phyloP scores from a whole-genome alignment of 768 basidiomycete genomes.

The Amanita brunnescens region DNA sequence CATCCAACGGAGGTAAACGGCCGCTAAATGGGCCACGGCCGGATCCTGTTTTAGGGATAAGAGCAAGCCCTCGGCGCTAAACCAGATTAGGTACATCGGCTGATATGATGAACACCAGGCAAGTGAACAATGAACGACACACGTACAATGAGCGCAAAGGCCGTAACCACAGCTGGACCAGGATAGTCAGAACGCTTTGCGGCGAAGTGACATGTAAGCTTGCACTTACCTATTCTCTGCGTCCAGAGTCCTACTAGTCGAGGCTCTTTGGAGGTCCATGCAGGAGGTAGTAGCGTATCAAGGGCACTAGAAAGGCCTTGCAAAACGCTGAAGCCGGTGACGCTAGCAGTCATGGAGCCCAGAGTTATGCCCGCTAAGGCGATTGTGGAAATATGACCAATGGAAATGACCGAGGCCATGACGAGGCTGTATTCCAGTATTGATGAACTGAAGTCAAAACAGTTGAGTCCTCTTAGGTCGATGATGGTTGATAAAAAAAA shows the following conservation, averaged over 20 bases:
- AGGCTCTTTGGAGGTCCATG: conserved; percentile 87
- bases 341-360: conserved; percentile 65
- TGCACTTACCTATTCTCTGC: conserved; percentile 75
- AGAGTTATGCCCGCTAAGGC: conserved; percentile 80
- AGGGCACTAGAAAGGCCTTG: conserved; percentile 79
- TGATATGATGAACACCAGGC: conserved; percentile 21
- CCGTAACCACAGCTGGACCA: conserved; percentile 51
- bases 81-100: conserved; percentile 66
- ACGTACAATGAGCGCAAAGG: conserved; percentile 50
- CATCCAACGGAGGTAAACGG: conserved; percentile 67
- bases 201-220: neutral
- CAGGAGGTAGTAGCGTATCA: conserved; percentile 89
- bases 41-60: conserved; percentile 73
- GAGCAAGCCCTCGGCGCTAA: conserved; percentile 73
- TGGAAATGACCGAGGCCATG: conserved; percentile 74
- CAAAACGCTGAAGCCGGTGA: conserved; percentile 71
- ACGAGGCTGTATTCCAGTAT: conserved; percentile 82
- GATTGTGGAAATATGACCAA: conserved; percentile 86
- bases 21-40: conserved; percentile 73
- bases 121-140: conserved; percentile 3
- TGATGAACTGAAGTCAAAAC: conserved; percentile 44
- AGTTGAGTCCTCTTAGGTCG: neutral
- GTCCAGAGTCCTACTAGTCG: conserved; percentile 84
- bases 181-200: conserved; percentile 1
- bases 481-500: neutral